Evolutionary conservation across 257 asterid genomes (phyloP), one percentile per base, ranked within the genome.

Genomic region (Solanum paucissectum): DNA sequence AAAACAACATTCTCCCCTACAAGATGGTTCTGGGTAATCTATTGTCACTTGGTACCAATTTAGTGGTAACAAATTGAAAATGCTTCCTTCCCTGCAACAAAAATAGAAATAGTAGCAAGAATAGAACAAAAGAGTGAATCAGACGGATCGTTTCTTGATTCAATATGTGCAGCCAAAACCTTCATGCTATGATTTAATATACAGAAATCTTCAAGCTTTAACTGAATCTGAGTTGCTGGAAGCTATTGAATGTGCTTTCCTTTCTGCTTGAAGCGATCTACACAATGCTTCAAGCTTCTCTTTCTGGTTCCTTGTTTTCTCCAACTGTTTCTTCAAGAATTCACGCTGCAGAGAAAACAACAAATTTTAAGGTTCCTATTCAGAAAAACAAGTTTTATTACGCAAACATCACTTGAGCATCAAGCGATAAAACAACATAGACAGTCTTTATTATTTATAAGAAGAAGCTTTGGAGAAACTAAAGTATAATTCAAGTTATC

Each of bases 191-290:
- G 88, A 71, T 49, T 76, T 75, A 66, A 40, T 58, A 66, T 12
- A 66, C 69, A 40, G 27, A 88, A n/a, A 44, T 37, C 7, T 86
- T 89, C 88, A 94, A 89, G 9, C 89, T 73, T 91, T 89, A 85
- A 92, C 64, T 60, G 90, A 85, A 74, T 94, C 96, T 20, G 93
- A 89, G 90, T 89, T 87, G 44, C 62, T 91, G 86, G 90, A 84
- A 83, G 76, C 94, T 38, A 62, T 88, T 60, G 94, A 87, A 86
- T 87, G 90, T 49, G 94, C 91, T 89, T 94, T 96, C 88, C 98
- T 91, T 93, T 97, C 99, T 20, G 98, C 98, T 91, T 94, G 99
- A 88, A 96, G 99, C 16, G 98, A 97, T 27, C 99, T 95, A 84
- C 99, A 97, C 69, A 97, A 87, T 4, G 98, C 94, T 92, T 95